These are phyloP conservation scores for Hibiscus tridactylites DNA, from an alignment of 345 rosid genomes.

Conservation along the genomic window DNA sequence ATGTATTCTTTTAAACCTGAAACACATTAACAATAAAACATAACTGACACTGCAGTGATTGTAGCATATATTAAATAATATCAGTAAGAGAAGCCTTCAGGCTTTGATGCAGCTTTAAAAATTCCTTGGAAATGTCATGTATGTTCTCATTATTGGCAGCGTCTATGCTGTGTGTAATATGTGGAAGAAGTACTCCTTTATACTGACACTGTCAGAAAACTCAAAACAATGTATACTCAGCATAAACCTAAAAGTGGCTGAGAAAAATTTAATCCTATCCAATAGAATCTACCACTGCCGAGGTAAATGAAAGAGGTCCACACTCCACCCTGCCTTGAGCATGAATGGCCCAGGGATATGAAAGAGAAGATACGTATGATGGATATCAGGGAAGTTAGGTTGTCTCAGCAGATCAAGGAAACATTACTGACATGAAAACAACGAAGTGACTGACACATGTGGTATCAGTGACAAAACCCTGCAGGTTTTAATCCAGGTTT, in stretches of 20 bases:
- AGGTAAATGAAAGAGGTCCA: not conserved
- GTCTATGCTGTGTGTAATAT: not conserved
- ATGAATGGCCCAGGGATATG: not conserved
- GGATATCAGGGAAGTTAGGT: not conserved
- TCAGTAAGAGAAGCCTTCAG: not conserved
- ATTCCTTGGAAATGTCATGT: not conserved
- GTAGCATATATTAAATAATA: not conserved
- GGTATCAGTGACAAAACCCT: not conserved
- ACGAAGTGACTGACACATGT: not conserved
- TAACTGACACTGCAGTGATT: not conserved
- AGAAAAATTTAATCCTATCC: not conserved
- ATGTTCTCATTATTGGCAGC: not conserved
- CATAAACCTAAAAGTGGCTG: constrained; percentile 1
- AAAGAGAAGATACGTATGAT: not conserved
- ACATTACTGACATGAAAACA: not conserved
- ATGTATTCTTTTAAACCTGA: constrained; percentile 91
- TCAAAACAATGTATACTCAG: not conserved
- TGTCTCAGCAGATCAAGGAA: not conserved
- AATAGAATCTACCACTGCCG: not conserved
- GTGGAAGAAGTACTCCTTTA: not conserved
- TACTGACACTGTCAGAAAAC: not conserved
- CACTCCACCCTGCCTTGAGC: not conserved
- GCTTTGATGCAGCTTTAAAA: not conserved
- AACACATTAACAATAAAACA: constrained; percentile 13
- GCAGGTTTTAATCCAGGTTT: not conserved